Evolutionary conservation across 2,329 filamentous ascomycete species (phyloP).

Genomic region (Cladorrhinum sp.): DNA sequence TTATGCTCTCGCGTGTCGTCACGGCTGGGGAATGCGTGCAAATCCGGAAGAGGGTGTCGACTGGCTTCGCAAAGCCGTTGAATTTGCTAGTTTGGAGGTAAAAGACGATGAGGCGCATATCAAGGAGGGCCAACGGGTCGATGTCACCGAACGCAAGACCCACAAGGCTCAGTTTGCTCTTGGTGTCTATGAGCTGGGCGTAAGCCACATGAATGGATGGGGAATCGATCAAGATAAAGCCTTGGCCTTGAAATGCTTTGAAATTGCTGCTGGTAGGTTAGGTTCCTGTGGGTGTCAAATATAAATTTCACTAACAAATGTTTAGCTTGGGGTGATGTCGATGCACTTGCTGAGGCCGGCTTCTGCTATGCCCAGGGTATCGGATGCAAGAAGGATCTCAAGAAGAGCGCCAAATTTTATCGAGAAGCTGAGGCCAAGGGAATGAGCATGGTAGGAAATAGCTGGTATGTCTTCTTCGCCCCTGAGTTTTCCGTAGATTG

Average conservation of each 20-base stretch:
- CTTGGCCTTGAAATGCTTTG: slow-evolving; percentile 86
- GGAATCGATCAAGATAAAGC: slow-evolving; percentile 89
- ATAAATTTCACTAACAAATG: slow-evolving; percentile 16
- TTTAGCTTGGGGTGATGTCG: slow-evolving; percentile 84
- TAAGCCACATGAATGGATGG: slow-evolving; percentile 98
- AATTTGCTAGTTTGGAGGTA: slow-evolving; percentile 77
- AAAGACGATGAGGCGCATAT: slow-evolving; percentile 72
- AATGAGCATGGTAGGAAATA: slow-evolving; percentile 97
- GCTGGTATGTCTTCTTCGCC: slow-evolving; percentile 66
- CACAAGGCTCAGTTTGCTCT: slow-evolving; percentile 91
- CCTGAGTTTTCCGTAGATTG: background rate
- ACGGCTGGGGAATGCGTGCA: slow-evolving; percentile 96
- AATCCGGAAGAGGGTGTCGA: slow-evolving; percentile 86
- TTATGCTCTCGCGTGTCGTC: slow-evolving; percentile 89
- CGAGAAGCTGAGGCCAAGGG: slow-evolving; percentile 87
- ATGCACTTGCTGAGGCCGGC: slow-evolving; percentile 89
- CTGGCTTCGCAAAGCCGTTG: slow-evolving; percentile 89
- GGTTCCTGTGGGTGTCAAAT: background rate
- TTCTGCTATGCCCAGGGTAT: slow-evolving; percentile 95
- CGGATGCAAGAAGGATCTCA: slow-evolving; percentile 93
- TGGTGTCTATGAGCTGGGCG: slow-evolving; percentile 92
- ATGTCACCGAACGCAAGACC: slow-evolving; percentile 70
- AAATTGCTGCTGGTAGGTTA: slow-evolving; percentile 79
- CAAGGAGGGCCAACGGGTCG: slow-evolving; percentile 61
- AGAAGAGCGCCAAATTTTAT: slow-evolving; percentile 89